These are phyloP conservation scores for Rhododendron ovatum DNA, from an alignment of 148 eudicot genomes.

Conservation along the genomic window DNA sequence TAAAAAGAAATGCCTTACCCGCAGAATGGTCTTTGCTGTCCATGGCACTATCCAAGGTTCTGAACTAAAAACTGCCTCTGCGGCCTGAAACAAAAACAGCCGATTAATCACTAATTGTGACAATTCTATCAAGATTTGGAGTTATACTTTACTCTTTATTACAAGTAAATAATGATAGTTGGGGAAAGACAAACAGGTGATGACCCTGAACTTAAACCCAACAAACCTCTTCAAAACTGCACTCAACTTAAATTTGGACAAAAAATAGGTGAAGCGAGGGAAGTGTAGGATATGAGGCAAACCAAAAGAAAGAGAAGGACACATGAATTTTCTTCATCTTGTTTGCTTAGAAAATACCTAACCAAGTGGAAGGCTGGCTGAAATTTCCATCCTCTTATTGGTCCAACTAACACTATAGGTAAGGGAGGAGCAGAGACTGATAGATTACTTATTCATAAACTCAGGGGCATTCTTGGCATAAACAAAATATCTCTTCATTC, in stretches of 20 bases:
- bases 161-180: background rate
- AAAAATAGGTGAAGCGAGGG: background rate
- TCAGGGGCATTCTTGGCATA: background rate
- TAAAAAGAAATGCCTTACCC: constrained; percentile 25
- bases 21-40: constrained; percentile 66
- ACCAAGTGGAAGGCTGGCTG: background rate
- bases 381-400: background rate
- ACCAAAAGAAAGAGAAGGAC: background rate
- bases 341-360: background rate
- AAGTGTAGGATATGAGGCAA: background rate
- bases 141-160: background rate
- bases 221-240: background rate
- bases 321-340: background rate
- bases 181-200: background rate
- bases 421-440: background rate
- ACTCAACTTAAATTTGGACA: background rate
- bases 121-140: background rate
- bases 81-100: background rate
- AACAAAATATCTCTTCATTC: background rate
- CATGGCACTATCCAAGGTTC: constrained; percentile 30
- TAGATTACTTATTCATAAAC: background rate
- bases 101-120: background rate
- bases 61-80: constrained; percentile 8
- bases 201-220: background rate
- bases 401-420: background rate